Evolutionary conservation across 805 yeast genomes (phyloP), one percentile per base, ranked within the genome.

Genomic region (Grigorovia humatica): DNA sequence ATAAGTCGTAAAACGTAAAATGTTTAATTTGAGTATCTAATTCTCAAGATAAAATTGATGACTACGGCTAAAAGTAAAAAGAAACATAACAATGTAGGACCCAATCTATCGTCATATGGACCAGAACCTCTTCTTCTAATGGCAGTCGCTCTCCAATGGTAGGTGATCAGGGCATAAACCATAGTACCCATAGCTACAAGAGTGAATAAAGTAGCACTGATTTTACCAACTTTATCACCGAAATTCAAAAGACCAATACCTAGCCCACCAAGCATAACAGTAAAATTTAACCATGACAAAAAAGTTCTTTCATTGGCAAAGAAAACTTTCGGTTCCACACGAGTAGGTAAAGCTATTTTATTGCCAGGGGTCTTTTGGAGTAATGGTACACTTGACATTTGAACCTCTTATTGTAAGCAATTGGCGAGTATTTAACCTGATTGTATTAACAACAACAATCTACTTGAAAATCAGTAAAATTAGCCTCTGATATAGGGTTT

Each of bases 131-230:
- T 83, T 72, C 91, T 79, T 70, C 99, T 83, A 60, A 93, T 93
- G 54, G 99, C 99, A 66, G 90, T 88, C 1, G 99, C 99, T 75
- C 99, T 87, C 99, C 99, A 95, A 71, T 93, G 99, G 70, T 93
- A 93, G 12, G 98, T 93, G 47, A 88, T 78, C 55, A 93, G 77
- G 1, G 99, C 99, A 64, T 93, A 93, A 2, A 84, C 78, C 99
- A 93, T 93, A 23, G 99, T 91, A 57, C 87, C 88, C 97, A 93
- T 91, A 56, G 99, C 96, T 51, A 93, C 90, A 55, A 91, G 75
- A 2, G 99, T 95, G 76, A 93, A 93, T 52, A 93, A 74, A 4
- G 91, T 93, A 46, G 99, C 98, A 59, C 93, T 82, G 53, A 93
- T 81, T 63, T 95, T 80, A 55, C 98, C 98, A 45, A 91, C 80